Conservation (phyloP, 2,329 filamentous ascomycete genomes). For the Stagonosporopsis tanaceti region DNA sequence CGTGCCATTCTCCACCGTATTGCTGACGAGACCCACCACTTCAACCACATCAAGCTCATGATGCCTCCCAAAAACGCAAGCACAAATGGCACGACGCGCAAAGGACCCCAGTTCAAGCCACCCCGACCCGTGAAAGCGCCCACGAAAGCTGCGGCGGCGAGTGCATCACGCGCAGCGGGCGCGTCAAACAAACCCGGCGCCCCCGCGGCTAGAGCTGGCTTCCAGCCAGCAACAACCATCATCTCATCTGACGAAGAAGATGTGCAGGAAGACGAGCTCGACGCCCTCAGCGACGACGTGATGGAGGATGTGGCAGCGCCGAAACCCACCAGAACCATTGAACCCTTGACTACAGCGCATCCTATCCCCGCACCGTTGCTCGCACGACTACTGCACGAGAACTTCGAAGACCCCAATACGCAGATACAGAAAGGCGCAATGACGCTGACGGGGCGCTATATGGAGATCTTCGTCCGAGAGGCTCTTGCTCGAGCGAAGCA, state of each 20-base stretch:
- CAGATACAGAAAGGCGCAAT: slow-evolving; percentile 58
- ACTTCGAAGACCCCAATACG: slow-evolving; percentile 66
- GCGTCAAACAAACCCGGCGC: slow-evolving; percentile 31
- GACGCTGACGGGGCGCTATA: slow-evolving; percentile 78
- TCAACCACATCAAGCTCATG: slow-evolving; percentile 1
- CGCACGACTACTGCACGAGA: slow-evolving; percentile 78
- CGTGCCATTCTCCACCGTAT: background rate
- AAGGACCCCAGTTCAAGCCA: slow-evolving; percentile 49
- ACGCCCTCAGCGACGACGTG: slow-evolving; percentile 38
- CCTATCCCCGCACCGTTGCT: slow-evolving; percentile 77
- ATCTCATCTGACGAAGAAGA: slow-evolving; percentile 44
- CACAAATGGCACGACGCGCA: slow-evolving; percentile 33
- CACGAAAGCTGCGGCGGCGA: slow-evolving; percentile 28
- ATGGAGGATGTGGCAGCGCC: slow-evolving; percentile 36
- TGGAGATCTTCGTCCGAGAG: slow-evolving; percentile 91
- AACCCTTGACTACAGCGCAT: slow-evolving; percentile 28
- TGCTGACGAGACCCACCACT: slow-evolving; percentile 11
- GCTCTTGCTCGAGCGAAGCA: slow-evolving; percentile 80
- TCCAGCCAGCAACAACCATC: slow-evolving; percentile 35
- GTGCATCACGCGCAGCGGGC: slow-evolving; percentile 30
- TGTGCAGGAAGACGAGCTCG: slow-evolving; percentile 31
- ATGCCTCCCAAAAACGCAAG: slow-evolving; percentile 41
- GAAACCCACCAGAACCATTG: slow-evolving; percentile 20
- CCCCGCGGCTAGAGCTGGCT: slow-evolving; percentile 26
- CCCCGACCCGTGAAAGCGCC: slow-evolving; percentile 44